Conservation (phyloP, 83 land plant genomes). For the Picea mariana region DNA sequence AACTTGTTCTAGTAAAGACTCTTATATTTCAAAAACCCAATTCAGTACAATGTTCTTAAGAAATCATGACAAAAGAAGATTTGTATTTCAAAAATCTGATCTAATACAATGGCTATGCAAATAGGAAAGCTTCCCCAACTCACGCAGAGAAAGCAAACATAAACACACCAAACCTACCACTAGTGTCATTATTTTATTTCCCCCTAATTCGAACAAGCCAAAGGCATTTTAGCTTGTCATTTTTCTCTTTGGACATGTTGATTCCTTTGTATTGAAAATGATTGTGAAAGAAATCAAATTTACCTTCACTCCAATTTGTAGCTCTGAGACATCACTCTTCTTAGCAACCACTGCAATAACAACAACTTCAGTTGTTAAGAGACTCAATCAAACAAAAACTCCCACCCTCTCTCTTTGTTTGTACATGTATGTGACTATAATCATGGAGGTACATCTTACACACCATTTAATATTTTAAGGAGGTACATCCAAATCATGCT, state of each 20-base stretch:
- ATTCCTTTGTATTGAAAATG: background rate
- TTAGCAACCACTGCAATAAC: slow-evolving; percentile 34
- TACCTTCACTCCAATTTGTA: slow-evolving; percentile 65
- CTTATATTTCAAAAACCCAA: background rate
- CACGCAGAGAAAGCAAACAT: too few relatives aligned
- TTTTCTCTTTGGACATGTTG: background rate
- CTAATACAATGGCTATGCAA: background rate
- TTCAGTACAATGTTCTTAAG: background rate
- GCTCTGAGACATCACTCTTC: slow-evolving; percentile 48
- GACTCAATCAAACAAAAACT: too few relatives aligned
- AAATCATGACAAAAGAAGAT: background rate
- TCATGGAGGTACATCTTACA: too few relatives aligned
- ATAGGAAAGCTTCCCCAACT: too few relatives aligned
- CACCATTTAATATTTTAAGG: too few relatives aligned
- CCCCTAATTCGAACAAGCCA: background rate
- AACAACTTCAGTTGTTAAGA: slow-evolving; percentile 8
- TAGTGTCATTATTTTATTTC: background rate
- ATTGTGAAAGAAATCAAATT: background rate
- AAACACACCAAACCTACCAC: background rate
- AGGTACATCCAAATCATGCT: too few relatives aligned
- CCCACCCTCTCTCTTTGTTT: too few relatives aligned
- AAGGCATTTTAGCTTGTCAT: background rate
- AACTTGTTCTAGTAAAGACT: background rate
- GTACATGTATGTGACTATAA: too few relatives aligned
- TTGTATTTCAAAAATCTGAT: background rate